Evolutionary conservation across 768 basidiomycete genomes (phyloP), one percentile per base, ranked within the genome.

Genomic region (Tulasnella sp.): DNA sequence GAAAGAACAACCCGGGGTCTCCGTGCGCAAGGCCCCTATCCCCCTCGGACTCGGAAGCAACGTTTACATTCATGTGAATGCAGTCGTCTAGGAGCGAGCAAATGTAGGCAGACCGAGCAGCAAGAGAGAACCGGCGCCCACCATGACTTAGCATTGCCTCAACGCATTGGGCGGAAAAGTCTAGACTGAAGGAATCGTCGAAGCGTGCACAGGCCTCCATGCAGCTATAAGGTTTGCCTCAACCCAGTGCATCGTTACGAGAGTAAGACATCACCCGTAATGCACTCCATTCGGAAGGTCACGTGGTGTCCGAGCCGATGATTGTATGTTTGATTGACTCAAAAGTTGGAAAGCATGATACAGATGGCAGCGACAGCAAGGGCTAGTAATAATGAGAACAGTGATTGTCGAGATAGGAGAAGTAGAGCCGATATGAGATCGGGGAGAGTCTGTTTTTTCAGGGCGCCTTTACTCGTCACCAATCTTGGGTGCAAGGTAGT

Each of bases 401-500:
- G 58, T 64, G 58, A 25, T 64, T 2, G 58, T 22, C 12, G 58
- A 31, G 58, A 64, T 31, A 25, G 31, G 58, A 12, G 52, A 64
- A n/a, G 29, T 14, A 64, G 31, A 31, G 6, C 29, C 52, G 9
- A 54, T 5, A 42, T 42, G 9, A 64, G 31, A 15, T 64, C 11
- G 58, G 58, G 31, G 12, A 2, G 14, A 49, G 29, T 1, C 58
- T 4, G 12, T 8, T 29, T 64, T 8, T 64, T 25, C 12, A 64
- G 58, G 12, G 31, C 29, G 58, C 25, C 12, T 64, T 36, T 31
- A 93, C 76, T 95, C 93, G 79, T 95, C 93, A 39, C 92, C 91
- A 78, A 96, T 96, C 86, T 98, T 98, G 31, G 96, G 96, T 64
- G 96, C 96, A 74, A 99, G 88, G 86, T 96, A 99, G 87, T 97